Base-by-base conservation (phyloP, 345 rosid species). In the Limnanthes douglasii region DNA sequence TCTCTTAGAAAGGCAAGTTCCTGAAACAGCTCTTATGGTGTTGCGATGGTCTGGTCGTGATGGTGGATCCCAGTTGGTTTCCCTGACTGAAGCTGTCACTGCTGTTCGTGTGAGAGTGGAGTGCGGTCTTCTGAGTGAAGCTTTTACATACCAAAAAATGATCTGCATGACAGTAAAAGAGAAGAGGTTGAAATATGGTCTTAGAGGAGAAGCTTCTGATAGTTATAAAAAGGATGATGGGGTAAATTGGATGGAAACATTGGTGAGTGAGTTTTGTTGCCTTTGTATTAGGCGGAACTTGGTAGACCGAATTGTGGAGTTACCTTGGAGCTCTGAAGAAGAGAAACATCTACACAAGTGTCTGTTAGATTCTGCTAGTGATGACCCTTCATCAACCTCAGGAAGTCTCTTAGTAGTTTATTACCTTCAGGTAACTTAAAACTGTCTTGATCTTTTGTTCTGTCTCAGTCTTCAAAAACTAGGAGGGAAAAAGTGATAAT, bases 301-400 rank as follows among this genome's bases (percentile, higher is more conserved):
- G 62, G 81, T 75, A 24, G 99, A 85, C 48, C 69, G 73, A 34
- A 75, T 92, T 54, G 78, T 92, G 40, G 96, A 78, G 66, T 64
- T 92, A 37, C 96, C 96, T 0, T 92, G 99, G 94, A 80, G 78
- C 51, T 53, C 60, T 37, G 71, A 66, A n/a, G 99, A 90, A 66
- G 94, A 85, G 68, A 85, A 80, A 64, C 62, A 61, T 65, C 39
- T 85, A 18, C 79, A 69, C 37, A 80, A 70, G 50, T 84, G 96
- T 48, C 65, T 90, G 43, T 44, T 85, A 25, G 96, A 90, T 60
- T 72, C 59, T 54, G 85, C 86, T 30, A 46, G 37, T 18, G 69
- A 62, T 41, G 78, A 90, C 48, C 94, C 99, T 45, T 70, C 88
- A 42, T 54, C 73, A 39, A 44, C 66, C 33, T 60, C 51, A 37